These are phyloP conservation scores for Paradendryphiella salina DNA, from an alignment of 2,329 filamentous ascomycete species.

Conservation along the genomic window DNA sequence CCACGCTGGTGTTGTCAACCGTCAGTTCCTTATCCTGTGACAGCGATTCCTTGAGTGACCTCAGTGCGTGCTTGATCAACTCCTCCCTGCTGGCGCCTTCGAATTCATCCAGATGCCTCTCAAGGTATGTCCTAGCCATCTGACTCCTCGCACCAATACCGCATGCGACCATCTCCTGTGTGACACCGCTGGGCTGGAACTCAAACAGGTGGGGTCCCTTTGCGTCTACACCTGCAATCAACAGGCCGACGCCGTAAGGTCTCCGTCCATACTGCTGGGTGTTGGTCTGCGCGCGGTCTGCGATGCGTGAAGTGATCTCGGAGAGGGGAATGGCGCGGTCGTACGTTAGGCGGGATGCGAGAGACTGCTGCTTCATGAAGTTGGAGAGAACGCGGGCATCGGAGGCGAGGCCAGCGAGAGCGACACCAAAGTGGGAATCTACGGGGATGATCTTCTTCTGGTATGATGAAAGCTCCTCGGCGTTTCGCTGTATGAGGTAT, in stretches of 20 bases:
- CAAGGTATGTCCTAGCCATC: constrained; percentile 96
- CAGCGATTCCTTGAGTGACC: constrained; percentile 91
- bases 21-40: constrained; percentile 97
- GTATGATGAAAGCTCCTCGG: constrained; percentile 98
- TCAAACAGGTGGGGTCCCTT: constrained; percentile 95
- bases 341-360: constrained; percentile 93
- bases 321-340: constrained; percentile 89
- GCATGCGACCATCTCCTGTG: constrained; percentile 94
- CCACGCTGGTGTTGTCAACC: constrained; percentile 93
- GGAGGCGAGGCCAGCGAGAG: constrained; percentile 93
- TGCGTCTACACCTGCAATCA: constrained; percentile 93
- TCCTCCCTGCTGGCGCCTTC: constrained; percentile 76
- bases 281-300: constrained; percentile 95
- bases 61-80: constrained; percentile 85
- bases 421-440: constrained; percentile 92
- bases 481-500: constrained; percentile 73
- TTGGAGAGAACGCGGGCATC: constrained; percentile 99
- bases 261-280: constrained; percentile 97
- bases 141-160: constrained; percentile 95
- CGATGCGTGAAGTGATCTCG: constrained; percentile 87
- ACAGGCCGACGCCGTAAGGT: constrained; percentile 90
- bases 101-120: constrained; percentile 87
- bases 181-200: constrained; percentile 95
- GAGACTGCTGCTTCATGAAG: constrained; percentile 99
- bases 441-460: constrained; percentile 99